Conservation (phyloP, 176 grass and related monocot genomes). For the Carex cristatella region DNA sequence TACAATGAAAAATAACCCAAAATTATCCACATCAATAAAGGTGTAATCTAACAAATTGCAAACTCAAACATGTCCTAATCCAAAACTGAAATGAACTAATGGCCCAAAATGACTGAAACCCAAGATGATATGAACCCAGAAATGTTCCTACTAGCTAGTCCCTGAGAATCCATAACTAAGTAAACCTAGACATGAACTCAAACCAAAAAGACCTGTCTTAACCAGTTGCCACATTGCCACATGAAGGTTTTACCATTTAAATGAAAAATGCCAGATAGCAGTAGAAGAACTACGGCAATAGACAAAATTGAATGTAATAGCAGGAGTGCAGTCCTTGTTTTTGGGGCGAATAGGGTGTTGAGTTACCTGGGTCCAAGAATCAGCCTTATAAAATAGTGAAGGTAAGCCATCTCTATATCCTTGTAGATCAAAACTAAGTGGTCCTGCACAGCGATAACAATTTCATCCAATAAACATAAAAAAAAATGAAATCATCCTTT, state of each 20-base stretch:
- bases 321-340: neutral
- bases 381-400: conserved; percentile 7
- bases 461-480: neutral
- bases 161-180: neutral
- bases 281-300: neutral
- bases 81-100: too few species aligned
- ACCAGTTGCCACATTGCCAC: neutral
- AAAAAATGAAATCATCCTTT: neutral
- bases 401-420: conserved; percentile 37
- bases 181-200: neutral
- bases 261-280: neutral
- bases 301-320: neutral
- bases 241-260: neutral
- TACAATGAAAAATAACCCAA: neutral
- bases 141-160: neutral
- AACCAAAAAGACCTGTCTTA: neutral
- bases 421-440: conserved; percentile 40
- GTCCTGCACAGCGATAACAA: conserved; percentile 39
- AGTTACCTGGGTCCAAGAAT: conserved; percentile 60
- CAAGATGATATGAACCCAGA: neutral
- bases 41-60: neutral
- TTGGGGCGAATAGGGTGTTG: too few species aligned
- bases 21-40: neutral
- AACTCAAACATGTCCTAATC: too few species aligned
- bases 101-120: neutral